Conservation (phyloP, 2,329 filamentous ascomycete species). For the Cytospora leucostoma region DNA sequence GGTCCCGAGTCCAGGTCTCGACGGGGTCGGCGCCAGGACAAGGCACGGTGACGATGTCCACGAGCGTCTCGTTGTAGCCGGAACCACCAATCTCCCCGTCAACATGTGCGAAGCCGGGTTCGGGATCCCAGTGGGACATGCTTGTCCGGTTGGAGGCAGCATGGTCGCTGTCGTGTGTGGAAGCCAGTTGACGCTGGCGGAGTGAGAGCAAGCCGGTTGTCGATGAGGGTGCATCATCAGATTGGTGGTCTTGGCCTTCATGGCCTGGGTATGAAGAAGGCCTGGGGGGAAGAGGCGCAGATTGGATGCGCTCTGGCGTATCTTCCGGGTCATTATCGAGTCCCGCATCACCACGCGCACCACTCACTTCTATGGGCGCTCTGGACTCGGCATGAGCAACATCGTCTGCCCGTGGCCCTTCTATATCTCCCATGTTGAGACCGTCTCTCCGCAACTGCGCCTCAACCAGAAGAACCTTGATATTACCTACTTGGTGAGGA, state of each 20-base stretch:
- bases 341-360: slow-evolving; percentile 18
- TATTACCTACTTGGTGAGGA: not conserved
- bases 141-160: slow-evolving; percentile 32
- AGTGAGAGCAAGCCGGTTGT: slow-evolving; percentile 5
- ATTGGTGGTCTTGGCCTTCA: not conserved
- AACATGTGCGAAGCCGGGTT: slow-evolving; percentile 45
- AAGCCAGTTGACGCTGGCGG: slow-evolving; percentile 14
- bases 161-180: slow-evolving; percentile 27
- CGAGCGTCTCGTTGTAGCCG: slow-evolving; percentile 54
- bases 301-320: slow-evolving; percentile 18
- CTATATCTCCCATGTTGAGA: slow-evolving; percentile 17
- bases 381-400: slow-evolving; percentile 10
- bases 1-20: slow-evolving; percentile 56
- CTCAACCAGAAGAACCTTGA: not conserved
- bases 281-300: slow-evolving; percentile 18
- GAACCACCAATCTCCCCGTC: slow-evolving; percentile 45
- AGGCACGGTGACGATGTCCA: slow-evolving; percentile 56
- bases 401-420: not conserved
- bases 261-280: slow-evolving; percentile 1
- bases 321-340: slow-evolving; percentile 19
- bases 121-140: slow-evolving; percentile 36
- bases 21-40: slow-evolving; percentile 55
- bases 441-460: not conserved
- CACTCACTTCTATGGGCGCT: slow-evolving; percentile 15
- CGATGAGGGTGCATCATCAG: slow-evolving; percentile 4